Conservation (phyloP, 1,284 basidiomycete species). For the Tilletia horrida region DNA sequence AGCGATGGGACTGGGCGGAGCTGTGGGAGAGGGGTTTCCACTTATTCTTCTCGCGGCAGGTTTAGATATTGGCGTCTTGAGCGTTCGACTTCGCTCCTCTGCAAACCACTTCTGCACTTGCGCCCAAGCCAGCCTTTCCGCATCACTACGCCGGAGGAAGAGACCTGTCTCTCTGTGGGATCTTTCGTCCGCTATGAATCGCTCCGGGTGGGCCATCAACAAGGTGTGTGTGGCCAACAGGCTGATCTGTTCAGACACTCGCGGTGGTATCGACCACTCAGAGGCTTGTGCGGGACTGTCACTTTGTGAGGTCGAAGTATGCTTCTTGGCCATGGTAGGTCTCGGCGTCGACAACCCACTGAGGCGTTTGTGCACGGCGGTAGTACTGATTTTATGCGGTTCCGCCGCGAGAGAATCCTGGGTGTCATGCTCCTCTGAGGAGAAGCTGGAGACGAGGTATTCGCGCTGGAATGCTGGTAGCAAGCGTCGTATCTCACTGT, state of each 20-base stretch:
- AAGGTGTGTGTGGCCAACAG: conserved; percentile 71
- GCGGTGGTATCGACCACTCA: conserved; percentile 12
- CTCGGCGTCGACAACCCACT: conserved; percentile 27
- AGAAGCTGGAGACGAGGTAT: background rate
- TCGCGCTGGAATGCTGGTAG: conserved; percentile 15
- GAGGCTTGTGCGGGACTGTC: background rate
- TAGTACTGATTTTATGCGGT: background rate
- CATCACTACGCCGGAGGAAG: conserved; percentile 69
- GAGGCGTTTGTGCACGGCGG: conserved; percentile 22
- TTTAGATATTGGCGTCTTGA: conserved; percentile 25
- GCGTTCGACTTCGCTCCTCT: conserved; percentile 15
- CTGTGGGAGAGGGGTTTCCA: background rate
- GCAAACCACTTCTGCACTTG: conserved; percentile 62
- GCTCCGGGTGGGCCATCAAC: conserved; percentile 65
- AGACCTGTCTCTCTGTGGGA: conserved; percentile 63
- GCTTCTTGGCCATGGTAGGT: conserved; percentile 17
- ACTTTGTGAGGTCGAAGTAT: conserved; percentile 26
- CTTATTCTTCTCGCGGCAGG: conserved; percentile 13
- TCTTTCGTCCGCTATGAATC: conserved; percentile 66
- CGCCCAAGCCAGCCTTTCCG: conserved; percentile 64
- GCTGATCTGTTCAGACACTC: conserved; percentile 30
- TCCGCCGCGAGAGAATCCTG: conserved; percentile 15
- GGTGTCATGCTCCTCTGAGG: conserved; percentile 11
- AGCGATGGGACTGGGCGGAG: conserved; percentile 50
- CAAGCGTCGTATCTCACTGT: conserved; percentile 1